phyloP scores from a whole-genome alignment of 202 grass and related monocot species.

The Bolboschoenoplectus hybrid region DNA sequence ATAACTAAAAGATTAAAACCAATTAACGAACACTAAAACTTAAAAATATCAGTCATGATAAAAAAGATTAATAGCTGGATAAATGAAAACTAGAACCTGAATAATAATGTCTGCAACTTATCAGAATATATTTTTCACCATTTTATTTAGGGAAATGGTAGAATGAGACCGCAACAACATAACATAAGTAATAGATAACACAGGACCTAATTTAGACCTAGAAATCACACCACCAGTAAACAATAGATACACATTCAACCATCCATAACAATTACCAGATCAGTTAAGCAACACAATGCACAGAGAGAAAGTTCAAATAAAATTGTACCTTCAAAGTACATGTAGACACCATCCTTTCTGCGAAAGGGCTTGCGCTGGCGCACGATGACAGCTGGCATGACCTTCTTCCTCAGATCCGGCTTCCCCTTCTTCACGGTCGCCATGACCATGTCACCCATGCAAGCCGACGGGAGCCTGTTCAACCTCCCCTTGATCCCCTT shows the following conservation, averaged over 20 bases:
- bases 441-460: constrained; percentile 88
- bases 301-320: neutral
- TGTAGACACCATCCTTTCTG: constrained; percentile 86
- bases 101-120: neutral
- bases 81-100: no score
- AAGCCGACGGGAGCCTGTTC: constrained; percentile 68
- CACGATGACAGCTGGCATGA: constrained; percentile 82
- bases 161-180: neutral
- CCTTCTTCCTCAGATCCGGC: constrained; percentile 83
- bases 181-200: neutral
- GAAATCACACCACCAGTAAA: neutral
- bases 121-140: neutral
- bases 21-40: neutral
- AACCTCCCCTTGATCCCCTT: constrained; percentile 79
- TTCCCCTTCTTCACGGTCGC: constrained; percentile 88
- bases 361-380: constrained; percentile 79
- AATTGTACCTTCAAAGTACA: constrained; percentile 78
- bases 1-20: neutral
- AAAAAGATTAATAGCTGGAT: neutral
- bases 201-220: neutral
- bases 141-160: neutral
- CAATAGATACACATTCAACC: neutral
- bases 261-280: neutral
- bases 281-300: neutral
- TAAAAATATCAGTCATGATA: neutral